Evolutionary conservation across 73 alveolate species (phyloP).

Genomic region (Paramecium sonneborni): DNA sequence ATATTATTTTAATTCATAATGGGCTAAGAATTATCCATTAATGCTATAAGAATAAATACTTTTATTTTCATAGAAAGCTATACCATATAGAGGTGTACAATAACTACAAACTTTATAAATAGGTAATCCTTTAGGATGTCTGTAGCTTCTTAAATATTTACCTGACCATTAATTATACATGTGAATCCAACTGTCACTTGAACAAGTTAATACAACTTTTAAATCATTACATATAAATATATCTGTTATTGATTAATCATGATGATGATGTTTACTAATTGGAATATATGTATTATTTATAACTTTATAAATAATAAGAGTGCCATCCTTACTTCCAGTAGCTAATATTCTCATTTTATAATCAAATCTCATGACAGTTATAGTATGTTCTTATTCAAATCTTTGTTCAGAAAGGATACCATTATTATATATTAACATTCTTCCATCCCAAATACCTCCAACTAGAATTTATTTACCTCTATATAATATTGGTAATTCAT

Average conservation of each 20-base stretch:
- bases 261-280: conserved; percentile 56
- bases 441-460: conserved; percentile 77
- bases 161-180: conserved; percentile 75
- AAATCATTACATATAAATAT: conserved; percentile 56
- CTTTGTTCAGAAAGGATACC: conserved; percentile 13
- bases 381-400: conserved; percentile 60
- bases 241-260: conserved; percentile 52
- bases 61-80: conserved; percentile 72
- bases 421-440: conserved; percentile 54
- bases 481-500: neutral
- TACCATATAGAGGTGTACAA: conserved; percentile 75
- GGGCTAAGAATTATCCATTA: conserved; percentile 74
- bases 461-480: conserved; percentile 6
- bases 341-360: conserved; percentile 59
- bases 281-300: conserved; percentile 34
- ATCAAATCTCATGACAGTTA: conserved; percentile 65
- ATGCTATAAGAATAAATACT: conserved; percentile 73
- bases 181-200: conserved; percentile 56
- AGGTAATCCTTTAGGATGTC: conserved; percentile 75
- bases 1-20: neutral
- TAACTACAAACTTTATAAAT: conserved; percentile 70
- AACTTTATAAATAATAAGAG: neutral
- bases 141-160: conserved; percentile 72
- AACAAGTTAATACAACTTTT: conserved; percentile 39
- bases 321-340: conserved; percentile 64